phyloP scores from a whole-genome alignment of 306 rosid genomes.

The Gynostemma pentaphyllum region DNA sequence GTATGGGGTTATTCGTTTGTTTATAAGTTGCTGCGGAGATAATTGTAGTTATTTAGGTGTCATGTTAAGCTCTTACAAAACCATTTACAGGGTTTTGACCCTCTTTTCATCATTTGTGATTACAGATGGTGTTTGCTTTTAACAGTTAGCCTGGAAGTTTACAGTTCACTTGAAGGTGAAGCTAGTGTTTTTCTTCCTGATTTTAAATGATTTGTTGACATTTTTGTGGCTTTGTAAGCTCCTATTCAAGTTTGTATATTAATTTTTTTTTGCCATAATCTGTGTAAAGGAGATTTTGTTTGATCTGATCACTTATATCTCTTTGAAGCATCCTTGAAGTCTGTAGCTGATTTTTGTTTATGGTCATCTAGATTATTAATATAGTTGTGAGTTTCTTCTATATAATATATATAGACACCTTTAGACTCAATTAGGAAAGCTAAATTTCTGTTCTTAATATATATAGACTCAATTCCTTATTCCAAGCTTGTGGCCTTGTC shows the following conservation, averaged over 20 bases:
- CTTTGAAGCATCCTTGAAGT: not conserved
- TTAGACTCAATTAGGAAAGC: no score
- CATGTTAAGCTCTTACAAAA: not conserved
- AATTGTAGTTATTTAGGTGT: not conserved
- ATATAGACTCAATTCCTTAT: no score
- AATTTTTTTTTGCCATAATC: not conserved
- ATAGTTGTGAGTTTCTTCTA: no score
- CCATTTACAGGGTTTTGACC: not conserved
- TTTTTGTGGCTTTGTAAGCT: not conserved
- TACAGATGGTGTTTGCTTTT: not conserved
- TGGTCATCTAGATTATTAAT: not conserved
- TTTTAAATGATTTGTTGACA: not conserved
- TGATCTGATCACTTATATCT: not conserved
- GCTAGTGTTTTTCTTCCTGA: not conserved
- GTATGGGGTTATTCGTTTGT: constrained; percentile 8
- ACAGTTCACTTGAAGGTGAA: not conserved
- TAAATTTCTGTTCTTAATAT: not conserved
- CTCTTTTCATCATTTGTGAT: not conserved
- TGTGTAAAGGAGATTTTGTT: not conserved
- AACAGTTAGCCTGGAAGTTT: not conserved
- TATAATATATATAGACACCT: no score
- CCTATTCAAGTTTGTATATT: not conserved
- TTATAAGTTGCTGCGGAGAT: not conserved
- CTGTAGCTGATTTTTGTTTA: not conserved
- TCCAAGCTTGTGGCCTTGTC: not conserved